A percentile compares a stretch with the other conserved stretches of the same genome.
Evolutionary conservation across 2,329 filamentous ascomycete species (phyloP).

Genomic region (Talaromyces sp.): DNA sequence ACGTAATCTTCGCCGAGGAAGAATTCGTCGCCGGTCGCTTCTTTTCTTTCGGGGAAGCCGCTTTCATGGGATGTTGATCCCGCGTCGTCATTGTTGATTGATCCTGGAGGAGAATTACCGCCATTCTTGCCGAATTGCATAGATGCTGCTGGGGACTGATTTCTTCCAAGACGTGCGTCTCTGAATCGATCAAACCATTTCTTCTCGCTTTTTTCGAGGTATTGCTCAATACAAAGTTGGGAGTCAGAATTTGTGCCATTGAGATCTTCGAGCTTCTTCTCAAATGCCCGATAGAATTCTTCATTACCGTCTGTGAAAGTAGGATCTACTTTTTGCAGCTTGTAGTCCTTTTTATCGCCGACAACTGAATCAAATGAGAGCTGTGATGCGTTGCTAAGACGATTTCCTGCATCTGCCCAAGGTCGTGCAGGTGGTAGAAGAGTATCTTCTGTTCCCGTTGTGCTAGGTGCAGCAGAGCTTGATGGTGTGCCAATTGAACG

Average conservation of each 20-base stretch:
- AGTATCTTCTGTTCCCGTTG: slow-evolving; percentile 36
- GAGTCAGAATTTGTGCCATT: slow-evolving; percentile 61
- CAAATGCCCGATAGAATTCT: slow-evolving; percentile 62
- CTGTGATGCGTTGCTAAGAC: slow-evolving; percentile 47
- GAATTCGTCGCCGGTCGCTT: slow-evolving; percentile 55
- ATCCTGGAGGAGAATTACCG: slow-evolving; percentile 40
- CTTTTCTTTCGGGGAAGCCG: slow-evolving; percentile 35
- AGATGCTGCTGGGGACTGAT: slow-evolving; percentile 44
- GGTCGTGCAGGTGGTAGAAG: slow-evolving; percentile 33
- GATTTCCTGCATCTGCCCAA: slow-evolving; percentile 34
- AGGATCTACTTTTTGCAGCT: slow-evolving; percentile 67
- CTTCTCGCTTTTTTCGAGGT: slow-evolving; percentile 66
- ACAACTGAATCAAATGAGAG: slow-evolving; percentile 61
- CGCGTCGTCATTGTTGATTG: slow-evolving; percentile 45
- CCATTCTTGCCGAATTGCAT: slow-evolving; percentile 35
- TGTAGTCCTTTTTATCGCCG: slow-evolving; percentile 63
- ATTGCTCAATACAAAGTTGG: slow-evolving; percentile 66
- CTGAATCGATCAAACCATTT: slow-evolving; percentile 65
- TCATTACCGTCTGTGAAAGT: slow-evolving; percentile 68
- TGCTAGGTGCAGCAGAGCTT: slow-evolving; percentile 28
- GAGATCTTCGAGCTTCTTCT: slow-evolving; percentile 59
- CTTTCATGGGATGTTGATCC: slow-evolving; percentile 35
- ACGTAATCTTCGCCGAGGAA: slow-evolving; percentile 59
- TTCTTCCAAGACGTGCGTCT: slow-evolving; percentile 60
- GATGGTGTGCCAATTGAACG: slow-evolving; percentile 28